Base-by-base conservation (phyloP, 75 land plant species). In the Pinus taeda region DNA sequence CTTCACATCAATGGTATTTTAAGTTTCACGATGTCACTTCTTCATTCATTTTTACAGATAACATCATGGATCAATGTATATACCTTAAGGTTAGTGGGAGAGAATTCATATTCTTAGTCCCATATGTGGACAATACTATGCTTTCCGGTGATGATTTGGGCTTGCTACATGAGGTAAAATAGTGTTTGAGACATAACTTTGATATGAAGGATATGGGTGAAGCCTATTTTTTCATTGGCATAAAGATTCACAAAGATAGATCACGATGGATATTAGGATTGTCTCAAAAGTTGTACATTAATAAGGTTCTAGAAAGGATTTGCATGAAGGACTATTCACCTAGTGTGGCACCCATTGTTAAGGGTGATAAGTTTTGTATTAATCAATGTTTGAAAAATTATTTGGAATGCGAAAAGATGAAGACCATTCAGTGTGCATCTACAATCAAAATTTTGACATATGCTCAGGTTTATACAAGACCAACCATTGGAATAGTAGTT, bases 121-220 rank as follows among this genome's bases (percentile, higher is more conserved):
- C 78, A 22, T 85, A 85, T 85, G 87, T 79, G 24, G 87, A 81
- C 72, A 83, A 85, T 39, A 77, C 76, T 33, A 58, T 78, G 9
- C 74, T 85, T 29, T 62, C 81, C 24, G 49, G 57, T 53, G 77
- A 73, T 70, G 59, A 81, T 60, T 3, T 81, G 14, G 75, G 18
- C 1, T 4, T 77, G 1, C 15, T 85, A 33, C 57, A 74, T 65
- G 61, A 74, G 4, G 59, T 57, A 3, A 81, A 81, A 56, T 39
- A 45, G 7, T 42, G 59, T 11, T 56, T 78, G 2, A 64, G 62
- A 29, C 7, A 64, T 7, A 5, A 60, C 12, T 84, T 80, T 84
- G 73, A 74, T 5, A 85, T 85, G 72, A n/a, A n/a, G n/a, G n/a
- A n/a, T n/a, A n/a, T n/a, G n/a, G n/a, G n/a, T n/a, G n/a, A n/a